Evolutionary conservation across 2,329 filamentous ascomycete genomes (phyloP).

Genomic region (Nemania abortiva): DNA sequence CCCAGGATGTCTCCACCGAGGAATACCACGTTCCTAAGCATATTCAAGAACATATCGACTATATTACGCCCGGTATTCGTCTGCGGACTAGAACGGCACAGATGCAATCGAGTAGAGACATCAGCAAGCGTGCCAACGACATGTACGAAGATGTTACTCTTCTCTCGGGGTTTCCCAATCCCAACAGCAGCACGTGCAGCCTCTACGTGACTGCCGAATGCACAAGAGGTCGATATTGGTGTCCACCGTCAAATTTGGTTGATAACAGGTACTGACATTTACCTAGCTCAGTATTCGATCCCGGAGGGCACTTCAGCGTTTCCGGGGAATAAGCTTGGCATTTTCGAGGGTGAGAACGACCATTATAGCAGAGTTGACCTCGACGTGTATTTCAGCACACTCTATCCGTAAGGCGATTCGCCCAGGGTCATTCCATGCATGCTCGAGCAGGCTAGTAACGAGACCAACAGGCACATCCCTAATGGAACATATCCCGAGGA

Average conservation of each 20-base stretch:
- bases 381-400: constrained; percentile 2
- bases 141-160: constrained; percentile 2
- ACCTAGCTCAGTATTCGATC: constrained; percentile 2
- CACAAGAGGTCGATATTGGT: constrained; percentile 1
- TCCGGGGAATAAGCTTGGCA: constrained; percentile 1
- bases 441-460: constrained; percentile 2
- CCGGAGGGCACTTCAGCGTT: constrained; percentile 1
- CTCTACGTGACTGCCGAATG: constrained; percentile 1
- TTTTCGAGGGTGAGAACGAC: constrained; percentile 5
- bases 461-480: constrained; percentile 1
- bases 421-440: background rate
- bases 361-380: constrained; percentile 3
- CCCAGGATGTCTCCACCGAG: background rate
- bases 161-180: background rate
- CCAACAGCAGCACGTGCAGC: constrained; percentile 1
- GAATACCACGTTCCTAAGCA: constrained; percentile 1
- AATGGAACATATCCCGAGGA: constrained; percentile 2
- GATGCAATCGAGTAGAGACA: background rate
- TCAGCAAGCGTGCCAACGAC: background rate
- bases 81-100: constrained; percentile 1
- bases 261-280: constrained; percentile 2
- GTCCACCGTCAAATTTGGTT: background rate
- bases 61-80: constrained; percentile 4
- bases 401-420: background rate
- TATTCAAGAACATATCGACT: constrained; percentile 4